These are phyloP conservation scores for apple (Malus domestica) DNA, from an alignment of 306 rosid genomes.

Conservation along the genomic window DNA sequence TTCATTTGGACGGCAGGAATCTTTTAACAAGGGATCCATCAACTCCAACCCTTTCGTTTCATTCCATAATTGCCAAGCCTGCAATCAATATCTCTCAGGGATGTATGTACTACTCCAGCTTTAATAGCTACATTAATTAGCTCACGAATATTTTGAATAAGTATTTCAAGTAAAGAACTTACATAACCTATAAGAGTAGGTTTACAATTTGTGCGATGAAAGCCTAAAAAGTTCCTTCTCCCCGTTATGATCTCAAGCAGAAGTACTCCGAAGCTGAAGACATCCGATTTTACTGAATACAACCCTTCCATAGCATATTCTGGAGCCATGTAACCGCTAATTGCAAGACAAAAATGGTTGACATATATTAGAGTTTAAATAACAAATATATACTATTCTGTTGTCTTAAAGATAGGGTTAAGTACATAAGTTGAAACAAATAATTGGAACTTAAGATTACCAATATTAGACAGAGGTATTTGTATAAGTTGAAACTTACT, in stretches of 20 bases:
- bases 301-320: conserved; percentile 39
- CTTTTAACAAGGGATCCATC: not conserved
- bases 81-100: not conserved
- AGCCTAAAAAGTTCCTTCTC: conserved; percentile 5
- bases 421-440: too few relatives aligned
- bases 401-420: too few relatives aligned
- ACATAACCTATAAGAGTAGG: conserved; percentile 12
- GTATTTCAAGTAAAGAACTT: not conserved
- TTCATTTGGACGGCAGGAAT: not conserved
- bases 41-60: not conserved
- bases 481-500: conserved; percentile 23
- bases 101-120: too few relatives aligned
- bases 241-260: conserved; percentile 42
- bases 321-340: conserved; percentile 52
- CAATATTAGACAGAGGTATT: too few relatives aligned
- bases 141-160: too few relatives aligned
- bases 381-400: too few relatives aligned
- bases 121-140: not conserved
- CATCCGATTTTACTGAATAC: conserved; percentile 35
- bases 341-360: not conserved
- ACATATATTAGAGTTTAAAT: too few relatives aligned
- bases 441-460: too few relatives aligned
- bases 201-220: not conserved
- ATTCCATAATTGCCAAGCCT: not conserved
- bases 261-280: conserved; percentile 43